Evolutionary conservation across 1,284 basidiomycete species (phyloP), one percentile per base, ranked within the genome.

Genomic region (Fomitiporia mediterranea): DNA sequence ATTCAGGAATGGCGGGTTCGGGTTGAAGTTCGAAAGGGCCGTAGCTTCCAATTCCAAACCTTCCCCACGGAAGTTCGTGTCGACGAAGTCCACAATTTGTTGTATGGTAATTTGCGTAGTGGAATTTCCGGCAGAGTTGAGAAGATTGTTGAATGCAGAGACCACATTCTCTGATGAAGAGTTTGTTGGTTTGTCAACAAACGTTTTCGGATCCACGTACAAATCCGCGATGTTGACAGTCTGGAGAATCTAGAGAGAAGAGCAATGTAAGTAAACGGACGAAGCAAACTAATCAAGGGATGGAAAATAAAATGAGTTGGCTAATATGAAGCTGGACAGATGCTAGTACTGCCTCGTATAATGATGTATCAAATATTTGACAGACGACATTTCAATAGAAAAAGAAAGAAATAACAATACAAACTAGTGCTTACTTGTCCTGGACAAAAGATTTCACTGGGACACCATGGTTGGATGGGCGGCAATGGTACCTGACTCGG

Each of bases 151-250:
- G 63, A 91, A 76, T 27, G 78, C 74, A 28, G 74, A 68, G 69
- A 94, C 95, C 57, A 87, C 87, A 0, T 79, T 70, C 39, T 92
- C 72, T 5, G 85, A 68, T 0, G 78, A 70, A 62, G 82, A 80
- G 64, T 73, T 77, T 0, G 92, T 94, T 0, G 91, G 93, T 76
- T 92, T 96, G 77, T 97, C 94, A 13, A 90, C 87, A 67, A 97
- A 89, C 0, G 89, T 93, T 72, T 97, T 97, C 52, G 85, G 85
- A 69, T 98, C 94, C 0, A 76, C 65, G 68, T 82, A 98, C 32
- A 91, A 72, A 27, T 79, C 68, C 0, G 92, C 86, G 43, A 96
- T 64, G 70, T 94, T 88, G 56, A 96, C 85, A 1, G 91, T 87
- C 79, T 94, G 91, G 30, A 95, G 74, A 4, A 94, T 67, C 88